Percentiles rank a stretch among this genome's conserved stretches.
Conservation (phyloP, 2,329 filamentous ascomycete species). For the Penicillium capsulatum region DNA sequence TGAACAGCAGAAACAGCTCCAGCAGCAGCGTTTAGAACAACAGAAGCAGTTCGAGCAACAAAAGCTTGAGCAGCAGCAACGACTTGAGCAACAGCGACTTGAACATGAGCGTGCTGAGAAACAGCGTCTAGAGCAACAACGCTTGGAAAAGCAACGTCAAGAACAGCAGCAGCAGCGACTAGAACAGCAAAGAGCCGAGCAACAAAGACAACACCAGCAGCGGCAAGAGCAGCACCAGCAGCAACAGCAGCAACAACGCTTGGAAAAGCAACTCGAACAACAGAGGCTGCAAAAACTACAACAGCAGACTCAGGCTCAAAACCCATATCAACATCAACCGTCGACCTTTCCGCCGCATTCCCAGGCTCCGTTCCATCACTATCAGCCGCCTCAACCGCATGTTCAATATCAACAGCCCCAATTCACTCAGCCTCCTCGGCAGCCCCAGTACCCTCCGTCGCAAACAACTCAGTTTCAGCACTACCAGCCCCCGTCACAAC, state of each 20-base stretch:
- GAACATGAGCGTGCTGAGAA: conserved; percentile 17
- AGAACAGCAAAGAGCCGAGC: conserved; percentile 9
- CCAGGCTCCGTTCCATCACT: conserved; percentile 23
- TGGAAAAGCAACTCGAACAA: conserved; percentile 14
- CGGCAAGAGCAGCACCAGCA: conserved; percentile 16
- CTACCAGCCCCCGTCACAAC: conserved; percentile 19
- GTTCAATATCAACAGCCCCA: conserved; percentile 18
- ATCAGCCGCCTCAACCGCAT: conserved; percentile 13
- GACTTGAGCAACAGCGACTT: conserved; percentile 13
- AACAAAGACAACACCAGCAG: conserved; percentile 12
- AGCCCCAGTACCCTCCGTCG: conserved; percentile 17
- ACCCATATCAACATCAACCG: conserved; percentile 23
- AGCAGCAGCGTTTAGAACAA: conserved; percentile 17
- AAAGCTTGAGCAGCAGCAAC: conserved; percentile 7
- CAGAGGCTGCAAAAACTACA: conserved; percentile 17
- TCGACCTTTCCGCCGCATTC: conserved; percentile 19
- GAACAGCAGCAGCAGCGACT: conserved; percentile 10
- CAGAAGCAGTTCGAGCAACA: conserved; percentile 15
- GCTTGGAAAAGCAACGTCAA: conserved; percentile 14
- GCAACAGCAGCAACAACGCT: conserved; percentile 16
- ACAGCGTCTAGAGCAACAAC: conserved; percentile 13
- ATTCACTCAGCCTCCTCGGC: conserved; percentile 10
- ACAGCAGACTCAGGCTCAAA: conserved; percentile 8
- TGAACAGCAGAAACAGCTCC: conserved; percentile 15
- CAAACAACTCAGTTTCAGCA: conserved; percentile 22